A percentile compares a stretch with the other conserved stretches of the same genome.
These are phyloP conservation scores for Aspergillus pseudoterreus DNA, from an alignment of 2,329 filamentous ascomycete genomes.

Conservation along the genomic window DNA sequence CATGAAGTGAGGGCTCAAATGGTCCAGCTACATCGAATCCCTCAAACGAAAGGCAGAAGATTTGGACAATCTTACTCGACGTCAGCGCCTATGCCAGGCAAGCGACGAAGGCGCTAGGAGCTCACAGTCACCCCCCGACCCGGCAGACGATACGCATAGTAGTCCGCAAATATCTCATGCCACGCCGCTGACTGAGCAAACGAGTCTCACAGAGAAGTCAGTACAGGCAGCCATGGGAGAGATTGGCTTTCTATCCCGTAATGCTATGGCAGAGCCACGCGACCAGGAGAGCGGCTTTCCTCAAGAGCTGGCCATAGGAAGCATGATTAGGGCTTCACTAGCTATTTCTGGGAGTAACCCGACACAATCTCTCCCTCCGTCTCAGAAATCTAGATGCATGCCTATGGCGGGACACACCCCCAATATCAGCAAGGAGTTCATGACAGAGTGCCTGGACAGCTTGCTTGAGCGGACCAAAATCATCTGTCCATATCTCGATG, in stretches of 20 bases:
- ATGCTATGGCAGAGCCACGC: constrained; percentile 30
- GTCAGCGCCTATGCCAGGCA: constrained; percentile 5
- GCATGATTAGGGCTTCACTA: constrained; percentile 18
- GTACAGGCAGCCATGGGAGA: constrained; percentile 27
- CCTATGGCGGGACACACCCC: neutral
- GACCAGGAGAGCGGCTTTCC: constrained; percentile 16
- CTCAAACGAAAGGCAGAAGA: constrained; percentile 18
- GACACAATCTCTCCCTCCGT: constrained; percentile 2
- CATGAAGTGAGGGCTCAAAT: neutral
- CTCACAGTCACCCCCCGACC: neutral
- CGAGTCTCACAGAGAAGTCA: constrained; percentile 3
- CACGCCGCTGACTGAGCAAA: neutral
- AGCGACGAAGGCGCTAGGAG: neutral
- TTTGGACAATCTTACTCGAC: constrained; percentile 8
- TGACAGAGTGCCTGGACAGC: constrained; percentile 7
- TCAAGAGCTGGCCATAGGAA: constrained; percentile 16
- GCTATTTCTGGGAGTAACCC: constrained; percentile 12
- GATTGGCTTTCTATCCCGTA: constrained; percentile 28
- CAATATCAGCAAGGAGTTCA: constrained; percentile 4
- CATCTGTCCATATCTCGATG: constrained; percentile 12
- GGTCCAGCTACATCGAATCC: constrained; percentile 14
- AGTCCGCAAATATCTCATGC: neutral
- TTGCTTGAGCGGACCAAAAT: constrained; percentile 9
- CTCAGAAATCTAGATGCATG: neutral
- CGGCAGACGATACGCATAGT: neutral